phyloP scores from a whole-genome alignment of 345 rosid genomes.

The Litchi chinensis region DNA sequence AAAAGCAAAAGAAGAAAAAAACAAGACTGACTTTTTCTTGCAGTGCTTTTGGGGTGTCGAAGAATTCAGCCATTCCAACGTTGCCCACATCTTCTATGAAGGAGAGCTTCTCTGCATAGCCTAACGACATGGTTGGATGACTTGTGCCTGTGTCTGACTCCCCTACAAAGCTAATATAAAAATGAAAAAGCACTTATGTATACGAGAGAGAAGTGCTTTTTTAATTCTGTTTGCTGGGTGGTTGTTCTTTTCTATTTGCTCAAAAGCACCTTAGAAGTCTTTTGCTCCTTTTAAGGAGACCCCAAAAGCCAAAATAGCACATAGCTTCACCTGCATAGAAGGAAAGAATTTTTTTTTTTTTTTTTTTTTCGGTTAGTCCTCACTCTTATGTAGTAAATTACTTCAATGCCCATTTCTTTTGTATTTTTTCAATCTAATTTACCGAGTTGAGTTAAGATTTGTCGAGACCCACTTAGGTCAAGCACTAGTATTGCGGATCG shows the following conservation, averaged over 20 bases:
- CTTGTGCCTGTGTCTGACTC: constrained; percentile 13
- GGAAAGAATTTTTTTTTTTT: background rate
- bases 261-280: constrained; percentile 13
- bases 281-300: constrained; percentile 53
- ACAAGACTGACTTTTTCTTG: constrained; percentile 73
- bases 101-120: constrained; percentile 99
- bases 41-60: constrained; percentile 70
- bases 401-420: constrained; percentile 9
- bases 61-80: constrained; percentile 93
- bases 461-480: no score
- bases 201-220: background rate
- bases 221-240: background rate
- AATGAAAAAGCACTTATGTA: background rate
- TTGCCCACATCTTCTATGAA: constrained; percentile 97
- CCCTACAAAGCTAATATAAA: constrained; percentile 11
- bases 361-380: background rate
- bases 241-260: constrained; percentile 22
- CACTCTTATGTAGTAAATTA: background rate
- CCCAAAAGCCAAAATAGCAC: constrained; percentile 28
- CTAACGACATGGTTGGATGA: constrained; percentile 71
- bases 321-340: constrained; percentile 12
- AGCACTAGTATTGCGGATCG: no score
- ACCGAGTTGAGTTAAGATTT: no score
- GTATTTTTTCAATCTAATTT: background rate
- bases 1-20: background rate